Base-by-base conservation (phyloP, 441 rosid genomes). In the Melastoma candidum region DNA sequence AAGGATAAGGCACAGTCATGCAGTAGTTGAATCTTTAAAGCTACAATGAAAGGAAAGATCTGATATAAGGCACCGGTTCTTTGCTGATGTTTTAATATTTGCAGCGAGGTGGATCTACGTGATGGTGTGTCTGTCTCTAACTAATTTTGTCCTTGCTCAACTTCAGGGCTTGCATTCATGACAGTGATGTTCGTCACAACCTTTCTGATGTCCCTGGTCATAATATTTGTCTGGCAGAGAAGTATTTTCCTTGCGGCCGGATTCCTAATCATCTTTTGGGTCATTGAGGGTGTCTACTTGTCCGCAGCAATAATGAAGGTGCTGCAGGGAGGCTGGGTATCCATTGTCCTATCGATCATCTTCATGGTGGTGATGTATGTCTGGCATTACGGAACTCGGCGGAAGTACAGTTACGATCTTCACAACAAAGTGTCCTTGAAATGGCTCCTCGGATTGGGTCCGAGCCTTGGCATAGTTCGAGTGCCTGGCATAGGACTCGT, bases 401-500 rank as follows among this genome's bases (percentile, higher is more conserved):
- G 60, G 76, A 90, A 90, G 74, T 90, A 90, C 79, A 80, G 68
- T 71, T 85, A 70, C 47, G 98, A 87, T 63, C 75, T 90, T 46
- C 96, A 87, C 72, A 90, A 87, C 83, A 90, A 87, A 79, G 96
- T 87, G 49, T 85, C 96, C 1, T 64, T 83, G 39, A 90, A 74
- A 69, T 87, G 96, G 98, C 55, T 90, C 60, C 81, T 90, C 26
- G 86, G 93, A 39, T 64, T 87, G 68, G 98, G 90, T 51, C 98
- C 98, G 57, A 83, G 96, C 63, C 98, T 90, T 45, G 96, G 95
- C 4, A 87, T 90, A 52, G 95, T 87, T 54, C 96, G 95, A 27
- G 95, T 87, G 51, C 98, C 95, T 7, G 96, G 98, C 41, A 87
- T 87, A 63, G 98, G 96, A 46, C 85, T 90, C 46, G 74, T 90